Evolutionary conservation across 192 early-diverging fungal species (phyloP), one percentile per base, ranked within the genome.

Genomic region (Gonapodya sp.): DNA sequence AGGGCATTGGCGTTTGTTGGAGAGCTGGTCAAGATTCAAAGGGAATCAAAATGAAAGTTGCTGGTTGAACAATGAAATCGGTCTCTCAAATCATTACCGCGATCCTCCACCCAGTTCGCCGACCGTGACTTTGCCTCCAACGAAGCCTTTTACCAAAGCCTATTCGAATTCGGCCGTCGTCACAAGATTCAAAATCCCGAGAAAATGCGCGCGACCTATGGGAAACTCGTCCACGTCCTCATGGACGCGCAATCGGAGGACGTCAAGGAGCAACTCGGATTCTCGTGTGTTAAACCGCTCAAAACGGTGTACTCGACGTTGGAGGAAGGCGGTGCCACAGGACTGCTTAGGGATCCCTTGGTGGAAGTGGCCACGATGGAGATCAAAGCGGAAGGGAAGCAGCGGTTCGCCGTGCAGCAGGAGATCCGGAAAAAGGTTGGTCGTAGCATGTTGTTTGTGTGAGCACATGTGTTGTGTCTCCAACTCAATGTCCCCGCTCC

Each of bases 151-250:
- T 95, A 91, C 84, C 92, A 94, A 80, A 87, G 86, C 36, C 88
- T 95, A 30, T 90, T 90, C 80, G 89, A 90, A 84, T 87, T 90
- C 35, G 89, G 89, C 33, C 88, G 94, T 79, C 90, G 94, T 75
- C 93, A 95, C 84, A 95, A 95, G 86, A 93, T 95, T 83, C 94
- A 94, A 93, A 94, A 95, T 82, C 97, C 97, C 0, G 97, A 99
- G 83, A 96, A 96, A 85, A 98, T 99, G 96, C 89, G 97, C 79
- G 87, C 89, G 79, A 94, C 94, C 32, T 99, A 99, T 84, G 97
- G 97, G 73, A 99, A 99, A 84, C 87, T 99, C 75, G 93, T 98
- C 89, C 97, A 96, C 86, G 80, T 99, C 85, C 88, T 99, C 74
- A 84, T 86, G 82, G 89, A 90, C 79, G 83, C 84, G 14, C 88